These are phyloP conservation scores for Fusarium brevicatenulatum DNA, from an alignment of 2,329 filamentous ascomycete genomes.

Conservation along the genomic window DNA sequence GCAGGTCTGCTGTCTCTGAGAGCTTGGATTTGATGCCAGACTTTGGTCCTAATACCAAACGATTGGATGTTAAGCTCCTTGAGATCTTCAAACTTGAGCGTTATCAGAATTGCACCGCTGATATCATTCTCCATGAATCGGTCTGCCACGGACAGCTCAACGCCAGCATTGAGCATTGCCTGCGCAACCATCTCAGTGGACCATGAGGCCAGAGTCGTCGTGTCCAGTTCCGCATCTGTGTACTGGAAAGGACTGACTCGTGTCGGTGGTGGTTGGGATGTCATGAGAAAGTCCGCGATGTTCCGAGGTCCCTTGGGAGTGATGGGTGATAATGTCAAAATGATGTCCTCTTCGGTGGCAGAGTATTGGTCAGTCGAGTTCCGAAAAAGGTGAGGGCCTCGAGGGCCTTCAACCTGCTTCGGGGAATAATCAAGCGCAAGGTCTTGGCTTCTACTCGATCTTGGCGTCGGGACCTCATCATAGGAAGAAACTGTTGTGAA, in stretches of 20 bases:
- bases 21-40: constrained; percentile 82
- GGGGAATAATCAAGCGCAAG: constrained; percentile 69
- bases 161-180: constrained; percentile 86
- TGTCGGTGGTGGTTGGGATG: constrained; percentile 41
- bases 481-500: constrained; percentile 89
- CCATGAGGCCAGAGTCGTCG: constrained; percentile 71
- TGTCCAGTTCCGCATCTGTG: constrained; percentile 66
- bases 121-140: constrained; percentile 94
- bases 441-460: constrained; percentile 69
- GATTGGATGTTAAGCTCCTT: constrained; percentile 84
- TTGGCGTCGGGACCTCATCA: constrained; percentile 83
- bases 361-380: constrained; percentile 62
- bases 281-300: constrained; percentile 43
- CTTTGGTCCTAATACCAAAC: constrained; percentile 80
- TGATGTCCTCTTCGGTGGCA: constrained; percentile 57
- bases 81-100: constrained; percentile 90
- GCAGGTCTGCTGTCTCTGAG: constrained; percentile 67
- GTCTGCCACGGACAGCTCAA: constrained; percentile 80
- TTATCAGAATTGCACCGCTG: constrained; percentile 84
- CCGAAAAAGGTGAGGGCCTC: constrained; percentile 87
- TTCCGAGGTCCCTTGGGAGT: constrained; percentile 69
- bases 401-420: constrained; percentile 80
- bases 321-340: constrained; percentile 77
- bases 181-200: constrained; percentile 80
- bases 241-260: constrained; percentile 66